phyloP scores from a whole-genome alignment of 768 basidiomycete genomes.

The Sporobolomyces pararoseus region DNA sequence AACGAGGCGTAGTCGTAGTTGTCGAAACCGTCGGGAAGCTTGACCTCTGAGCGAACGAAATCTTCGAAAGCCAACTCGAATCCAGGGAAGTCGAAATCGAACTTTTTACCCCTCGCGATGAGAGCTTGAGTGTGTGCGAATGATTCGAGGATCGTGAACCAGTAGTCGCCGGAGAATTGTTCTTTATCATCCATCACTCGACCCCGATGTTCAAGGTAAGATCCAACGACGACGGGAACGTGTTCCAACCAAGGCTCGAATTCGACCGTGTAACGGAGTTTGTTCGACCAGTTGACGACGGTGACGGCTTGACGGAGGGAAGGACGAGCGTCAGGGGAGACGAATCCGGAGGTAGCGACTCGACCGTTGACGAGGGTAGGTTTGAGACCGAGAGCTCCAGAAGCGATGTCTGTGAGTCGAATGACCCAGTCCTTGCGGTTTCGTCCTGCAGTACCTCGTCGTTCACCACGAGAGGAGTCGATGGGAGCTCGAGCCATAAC shows the following conservation, averaged over 20 bases:
- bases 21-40: constrained; percentile 4
- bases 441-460: not conserved
- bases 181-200: not conserved
- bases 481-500: constrained; percentile 25
- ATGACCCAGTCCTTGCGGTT: constrained; percentile 8
- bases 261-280: constrained; percentile 13
- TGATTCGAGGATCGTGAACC: constrained; percentile 37
- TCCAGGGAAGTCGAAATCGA: constrained; percentile 32
- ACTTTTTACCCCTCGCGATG: not conserved
- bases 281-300: constrained; percentile 18
- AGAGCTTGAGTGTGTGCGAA: constrained; percentile 17
- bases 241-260: not conserved
- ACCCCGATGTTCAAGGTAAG: constrained; percentile 18
- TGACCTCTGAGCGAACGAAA: constrained; percentile 33
- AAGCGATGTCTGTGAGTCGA: not conserved
- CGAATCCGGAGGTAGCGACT: not conserved
- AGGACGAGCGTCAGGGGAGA: not conserved
- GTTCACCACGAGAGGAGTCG: not conserved
- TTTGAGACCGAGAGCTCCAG: constrained; percentile 17
- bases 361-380: not conserved
- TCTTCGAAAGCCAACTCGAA: constrained; percentile 40
- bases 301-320: constrained; percentile 4
- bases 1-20: constrained; percentile 24
- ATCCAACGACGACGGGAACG: constrained; percentile 18
- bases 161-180: constrained; percentile 15